Conservation (phyloP, 73 alveolate genomes). For the Breviolum minutum region DNA sequence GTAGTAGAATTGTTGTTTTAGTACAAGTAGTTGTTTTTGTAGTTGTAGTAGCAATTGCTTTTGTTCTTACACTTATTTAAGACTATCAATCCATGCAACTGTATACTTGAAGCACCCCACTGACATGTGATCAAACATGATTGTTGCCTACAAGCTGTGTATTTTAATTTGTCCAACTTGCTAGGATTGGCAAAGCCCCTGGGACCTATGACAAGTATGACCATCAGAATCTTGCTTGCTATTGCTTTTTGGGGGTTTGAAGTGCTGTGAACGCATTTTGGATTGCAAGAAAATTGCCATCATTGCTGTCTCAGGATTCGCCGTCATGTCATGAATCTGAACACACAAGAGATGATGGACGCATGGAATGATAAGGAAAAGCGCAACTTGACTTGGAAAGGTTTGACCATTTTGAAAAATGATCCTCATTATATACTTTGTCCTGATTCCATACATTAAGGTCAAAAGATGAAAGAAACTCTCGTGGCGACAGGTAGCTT, state of each 20-base stretch:
- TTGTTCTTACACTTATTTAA: too few relatives aligned
- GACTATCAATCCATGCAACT: too few relatives aligned
- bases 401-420: background rate
- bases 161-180: background rate
- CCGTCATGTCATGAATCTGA: background rate
- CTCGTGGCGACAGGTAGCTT: background rate
- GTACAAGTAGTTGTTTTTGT: too few relatives aligned
- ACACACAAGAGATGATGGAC: background rate
- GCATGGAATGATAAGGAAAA: background rate
- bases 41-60: too few relatives aligned
- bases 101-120: too few relatives aligned
- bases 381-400: background rate
- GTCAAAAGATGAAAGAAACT: conserved; percentile 21
- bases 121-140: too few relatives aligned
- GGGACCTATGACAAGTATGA: conserved; percentile 28
- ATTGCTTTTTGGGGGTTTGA: background rate
- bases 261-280: background rate
- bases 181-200: background rate
- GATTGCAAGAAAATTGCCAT: background rate
- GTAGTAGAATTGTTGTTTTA: too few relatives aligned
- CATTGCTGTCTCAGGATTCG: background rate
- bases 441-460: background rate
- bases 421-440: background rate
- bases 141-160: background rate
- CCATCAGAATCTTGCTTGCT: background rate